Evolutionary conservation across 1,284 basidiomycete species (phyloP).

Genomic region (Mrakiaceae sp.): DNA sequence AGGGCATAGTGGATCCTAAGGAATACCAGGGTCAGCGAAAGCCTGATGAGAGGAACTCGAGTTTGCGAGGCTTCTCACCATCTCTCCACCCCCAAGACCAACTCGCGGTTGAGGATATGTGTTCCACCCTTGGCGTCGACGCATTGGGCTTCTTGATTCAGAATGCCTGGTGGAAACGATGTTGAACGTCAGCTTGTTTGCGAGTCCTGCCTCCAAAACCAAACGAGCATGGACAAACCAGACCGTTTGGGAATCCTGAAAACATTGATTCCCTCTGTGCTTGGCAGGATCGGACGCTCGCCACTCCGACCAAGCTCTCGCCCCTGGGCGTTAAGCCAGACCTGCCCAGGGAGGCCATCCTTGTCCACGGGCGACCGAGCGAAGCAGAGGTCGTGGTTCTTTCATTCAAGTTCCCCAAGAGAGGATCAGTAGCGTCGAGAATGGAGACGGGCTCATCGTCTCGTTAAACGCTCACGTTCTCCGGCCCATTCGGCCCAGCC

Average conservation of each 20-base stretch:
- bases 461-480: slow-evolving; percentile 31
- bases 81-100: not conserved
- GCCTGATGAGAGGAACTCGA: not conserved
- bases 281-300: slow-evolving; percentile 32
- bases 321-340: slow-evolving; percentile 34
- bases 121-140: slow-evolving; percentile 34
- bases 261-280: slow-evolving; percentile 36
- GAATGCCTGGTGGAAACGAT: slow-evolving; percentile 28
- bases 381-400: slow-evolving; percentile 41
- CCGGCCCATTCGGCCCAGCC: slow-evolving; percentile 41
- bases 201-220: no score
- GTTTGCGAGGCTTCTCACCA: slow-evolving; percentile 6
- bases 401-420: not conserved
- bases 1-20: slow-evolving; percentile 3
- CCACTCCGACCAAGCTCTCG: slow-evolving; percentile 23
- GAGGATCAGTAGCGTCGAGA: not conserved
- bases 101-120: slow-evolving; percentile 41
- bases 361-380: slow-evolving; percentile 32
- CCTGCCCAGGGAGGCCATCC: slow-evolving; percentile 35
- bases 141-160: slow-evolving; percentile 40
- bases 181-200: not conserved
- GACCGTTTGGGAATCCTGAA: slow-evolving; percentile 39
- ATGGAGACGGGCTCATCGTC: not conserved
- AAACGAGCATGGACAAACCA: not conserved
- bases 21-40: not conserved